Evolutionary conservation across 352 stramenopile species (phyloP), one percentile per base, ranked within the genome.

Genomic region (Plasmopara viticola): DNA sequence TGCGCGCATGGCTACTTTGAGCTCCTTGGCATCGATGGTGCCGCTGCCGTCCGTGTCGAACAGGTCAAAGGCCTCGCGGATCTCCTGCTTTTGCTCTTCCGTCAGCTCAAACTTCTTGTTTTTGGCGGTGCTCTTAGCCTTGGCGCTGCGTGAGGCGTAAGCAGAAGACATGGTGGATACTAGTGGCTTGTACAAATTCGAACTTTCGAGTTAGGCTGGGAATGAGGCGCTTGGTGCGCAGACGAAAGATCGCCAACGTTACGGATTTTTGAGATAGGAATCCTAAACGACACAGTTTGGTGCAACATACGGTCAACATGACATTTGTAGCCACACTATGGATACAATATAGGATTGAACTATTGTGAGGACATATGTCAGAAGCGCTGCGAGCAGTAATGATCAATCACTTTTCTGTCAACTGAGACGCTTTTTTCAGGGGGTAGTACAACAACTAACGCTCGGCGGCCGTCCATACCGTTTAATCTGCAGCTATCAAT

Each of bases 11-110:
- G 90, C 93, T 30, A 95, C 88, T 64, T 98, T 98, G 25, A 98
- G 80, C 70, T 98, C 93, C 60, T 97, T 97, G 44, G 89, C 86
- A 58, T 98, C 92, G 67, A 98, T 97, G 18, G 81, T 97, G 30
- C 90, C 95, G 25, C 70, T 94, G 9, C 92, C 94, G 58, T 98
- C 90, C n/a, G 86, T 97, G 70, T 99, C 96, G 60, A 99, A 98
- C 18, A 99, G 75, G 72, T 97, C 90, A 70, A 99, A 99, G 17
- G 90, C 89, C 64, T 98, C 91, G 46, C 90, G 74, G 64, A 97
- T 96, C 66, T 96, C 87, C 68, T 98, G 89, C 68, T 97, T 97
- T 67, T 98, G 89, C 68, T 98, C 93, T 56, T 97, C 88, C 25
- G 78, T 96, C 28, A 98, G 80, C 64, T 86, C 75, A 35, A 87